Percentiles rank a stretch among this genome's conserved stretches.
These are phyloP conservation scores for Aspergillus sp. DNA, from an alignment of 2,329 filamentous ascomycete species.

Conservation along the genomic window DNA sequence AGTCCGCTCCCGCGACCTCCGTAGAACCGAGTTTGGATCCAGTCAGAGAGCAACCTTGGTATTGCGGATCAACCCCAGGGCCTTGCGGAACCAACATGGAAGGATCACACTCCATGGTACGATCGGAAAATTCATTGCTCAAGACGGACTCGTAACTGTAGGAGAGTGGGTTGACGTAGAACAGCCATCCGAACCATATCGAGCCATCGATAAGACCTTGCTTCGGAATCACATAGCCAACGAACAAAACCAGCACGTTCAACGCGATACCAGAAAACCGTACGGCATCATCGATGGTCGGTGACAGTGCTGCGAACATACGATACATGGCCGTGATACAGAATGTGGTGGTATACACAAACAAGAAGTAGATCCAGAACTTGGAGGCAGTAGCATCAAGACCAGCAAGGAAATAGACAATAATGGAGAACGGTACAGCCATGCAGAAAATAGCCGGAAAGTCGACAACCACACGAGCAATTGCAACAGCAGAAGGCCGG, in stretches of 20 bases:
- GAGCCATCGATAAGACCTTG: slow-evolving; percentile 57
- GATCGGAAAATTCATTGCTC: slow-evolving; percentile 63
- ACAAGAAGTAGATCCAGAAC: slow-evolving; percentile 66
- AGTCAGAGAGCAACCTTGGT: slow-evolving; percentile 63
- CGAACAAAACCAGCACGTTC: slow-evolving; percentile 63
- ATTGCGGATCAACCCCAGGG: slow-evolving; percentile 53
- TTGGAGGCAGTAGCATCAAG: slow-evolving; percentile 60
- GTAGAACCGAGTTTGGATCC: slow-evolving; percentile 56
- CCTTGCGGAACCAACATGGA: slow-evolving; percentile 62
- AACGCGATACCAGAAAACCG: slow-evolving; percentile 61
- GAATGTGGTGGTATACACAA: slow-evolving; percentile 63
- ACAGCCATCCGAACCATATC: slow-evolving; percentile 68
- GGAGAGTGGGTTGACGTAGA: slow-evolving; percentile 53
- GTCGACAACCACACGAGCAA: slow-evolving; percentile 63
- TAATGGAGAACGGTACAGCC: slow-evolving; percentile 60
- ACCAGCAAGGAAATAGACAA: slow-evolving; percentile 66
- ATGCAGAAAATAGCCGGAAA: slow-evolving; percentile 60
- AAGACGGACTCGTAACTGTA: slow-evolving; percentile 69
- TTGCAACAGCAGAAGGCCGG: slow-evolving; percentile 63
- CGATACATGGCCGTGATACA: slow-evolving; percentile 65
- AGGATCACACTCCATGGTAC: slow-evolving; percentile 58
- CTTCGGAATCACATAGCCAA: slow-evolving; percentile 68
- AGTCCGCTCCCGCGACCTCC: slow-evolving; percentile 54
- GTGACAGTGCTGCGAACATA: slow-evolving; percentile 64
- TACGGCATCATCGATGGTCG: slow-evolving; percentile 65